phyloP scores from a whole-genome alignment of 768 basidiomycete species.

The Naganishia onofrii region DNA sequence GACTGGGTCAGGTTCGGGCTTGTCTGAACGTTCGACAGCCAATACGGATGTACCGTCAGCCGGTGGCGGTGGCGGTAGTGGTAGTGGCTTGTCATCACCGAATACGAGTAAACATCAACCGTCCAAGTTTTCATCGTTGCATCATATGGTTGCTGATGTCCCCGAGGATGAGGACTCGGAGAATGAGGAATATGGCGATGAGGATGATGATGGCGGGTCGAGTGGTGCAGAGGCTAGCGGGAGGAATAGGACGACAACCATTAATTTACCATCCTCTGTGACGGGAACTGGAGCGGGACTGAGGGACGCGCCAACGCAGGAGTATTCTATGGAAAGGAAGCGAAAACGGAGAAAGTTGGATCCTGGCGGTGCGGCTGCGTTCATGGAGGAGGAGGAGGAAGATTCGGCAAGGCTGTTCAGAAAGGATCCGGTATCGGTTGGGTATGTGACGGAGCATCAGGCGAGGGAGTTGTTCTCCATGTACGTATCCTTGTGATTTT shows the following conservation, averaged over 20 bases:
- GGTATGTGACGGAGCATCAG: slow-evolving; percentile 33
- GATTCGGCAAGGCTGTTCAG: neutral
- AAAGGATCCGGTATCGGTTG: slow-evolving; percentile 35
- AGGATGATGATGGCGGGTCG: neutral
- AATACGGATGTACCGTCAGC: neutral
- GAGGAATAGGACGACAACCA: neutral
- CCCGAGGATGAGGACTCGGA: neutral
- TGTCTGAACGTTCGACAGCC: neutral
- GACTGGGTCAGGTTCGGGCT: neutral
- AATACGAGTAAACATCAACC: slow-evolving; percentile 22
- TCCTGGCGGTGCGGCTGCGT: slow-evolving; percentile 2
- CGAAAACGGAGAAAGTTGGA: slow-evolving; percentile 33
- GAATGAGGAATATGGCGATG: slow-evolving; percentile 3
- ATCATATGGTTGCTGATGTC: slow-evolving; percentile 18
- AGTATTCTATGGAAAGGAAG: slow-evolving; percentile 25
- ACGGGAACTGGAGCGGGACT: too few relatives aligned
- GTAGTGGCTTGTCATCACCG: neutral
- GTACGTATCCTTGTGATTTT: slow-evolving; percentile 27
- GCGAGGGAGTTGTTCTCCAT: slow-evolving; percentile 35
- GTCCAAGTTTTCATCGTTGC: slow-evolving; percentile 17
- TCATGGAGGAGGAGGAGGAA: neutral
- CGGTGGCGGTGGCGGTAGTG: neutral
- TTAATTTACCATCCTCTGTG: too few relatives aligned
- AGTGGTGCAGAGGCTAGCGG: neutral
- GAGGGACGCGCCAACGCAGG: neutral